phyloP scores from a whole-genome alignment of 2,329 filamentous ascomycete species.

The Xylariomycetidae sp. region DNA sequence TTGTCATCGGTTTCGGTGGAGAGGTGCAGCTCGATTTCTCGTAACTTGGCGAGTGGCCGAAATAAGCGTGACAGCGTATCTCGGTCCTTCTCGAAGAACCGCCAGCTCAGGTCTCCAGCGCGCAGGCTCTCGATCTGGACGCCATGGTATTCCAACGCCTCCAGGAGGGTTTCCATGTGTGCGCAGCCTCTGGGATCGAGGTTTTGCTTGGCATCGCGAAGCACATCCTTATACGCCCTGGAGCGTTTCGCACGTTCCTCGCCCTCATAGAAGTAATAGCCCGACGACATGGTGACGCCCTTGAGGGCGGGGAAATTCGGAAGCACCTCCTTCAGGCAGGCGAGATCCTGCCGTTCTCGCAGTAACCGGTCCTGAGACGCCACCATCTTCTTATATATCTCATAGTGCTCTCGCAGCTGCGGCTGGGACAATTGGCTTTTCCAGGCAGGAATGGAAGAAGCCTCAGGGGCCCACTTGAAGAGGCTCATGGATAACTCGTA shows the following conservation, averaged over 20 bases:
- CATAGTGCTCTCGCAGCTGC: conserved; percentile 13
- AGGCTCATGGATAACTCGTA: conserved; percentile 8
- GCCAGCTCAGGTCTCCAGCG: conserved; percentile 18
- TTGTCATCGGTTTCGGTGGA: no score
- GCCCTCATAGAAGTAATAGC: conserved; percentile 9
- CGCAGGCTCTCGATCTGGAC: conserved; percentile 14
- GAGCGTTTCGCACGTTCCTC: conserved; percentile 4
- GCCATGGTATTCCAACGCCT: conserved; percentile 12
- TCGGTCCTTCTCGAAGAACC: conserved; percentile 17
- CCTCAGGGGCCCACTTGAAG: no score
- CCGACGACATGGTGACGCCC: conserved; percentile 15
- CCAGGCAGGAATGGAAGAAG: no score
- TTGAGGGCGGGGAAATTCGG: conserved; percentile 17
- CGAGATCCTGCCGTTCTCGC: conserved; percentile 8
- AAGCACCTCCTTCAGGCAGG: conserved; percentile 15
- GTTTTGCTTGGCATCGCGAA: neutral
- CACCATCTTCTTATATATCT: conserved; percentile 12
- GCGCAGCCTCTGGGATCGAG: conserved; percentile 15
- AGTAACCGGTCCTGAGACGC: conserved; percentile 14
- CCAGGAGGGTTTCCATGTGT: conserved; percentile 19
- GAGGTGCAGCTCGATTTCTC: conserved; percentile 15
- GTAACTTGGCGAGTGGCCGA: conserved; percentile 17
- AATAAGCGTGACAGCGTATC: conserved; percentile 13
- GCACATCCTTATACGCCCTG: conserved; percentile 9
- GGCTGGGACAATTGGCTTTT: conserved; percentile 2